Base-by-base conservation (phyloP, 345 rosid genomes). In the Cardamine resedifolia region DNA sequence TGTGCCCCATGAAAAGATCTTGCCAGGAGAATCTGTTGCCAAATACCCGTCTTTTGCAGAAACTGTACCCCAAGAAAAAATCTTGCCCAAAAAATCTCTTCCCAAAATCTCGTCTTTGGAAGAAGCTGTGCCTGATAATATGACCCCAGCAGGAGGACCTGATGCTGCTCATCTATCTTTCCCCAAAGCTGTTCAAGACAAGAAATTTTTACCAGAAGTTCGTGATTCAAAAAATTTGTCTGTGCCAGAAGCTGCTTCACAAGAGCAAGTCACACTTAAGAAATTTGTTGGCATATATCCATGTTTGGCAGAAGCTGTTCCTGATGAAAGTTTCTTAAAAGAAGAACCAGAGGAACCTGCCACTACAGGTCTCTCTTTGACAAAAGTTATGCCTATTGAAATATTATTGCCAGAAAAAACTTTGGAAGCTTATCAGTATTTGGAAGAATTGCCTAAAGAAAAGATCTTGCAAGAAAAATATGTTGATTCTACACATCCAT, bases 1-100 rank as follows among this genome's bases (percentile, higher is more conserved):
- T 71, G 56, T 49, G 31, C 50, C 68, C 49, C 49, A 48, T 49
- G 80, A 70, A 50, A 69, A 62, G 51, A 62, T 28, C 51, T 64
- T 33, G 28, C 55, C 34, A 30, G 72, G 31, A 47, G 67, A 56
- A 39, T 38, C 66, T 56, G 60, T 45, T 69, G 44, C 66, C 60
- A 56, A 34, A 28, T 10, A 26, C 27, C 52, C 20, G 18, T 69
- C 65, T 62, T 34, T 34, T 14, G 39, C 58, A 53, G 70, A 43
- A 60, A 28, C 44, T 34, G 4, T 30, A 12, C 55, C 52, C 4
- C 16, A 45, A 7, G 41, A 52, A 67, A 66, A 38, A 9, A 28
- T 30, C 7, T 51, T 68, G 41, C 47, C 68, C 7, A 11, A 45
- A 33, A 45, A 14, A 11, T 49, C 69, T 68, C 58, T 53, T 69